A percentile compares a stretch with the other conserved stretches of the same genome.
Evolutionary conservation across 1,284 basidiomycete species (phyloP).

Genomic region (Psilocybe mexicana): DNA sequence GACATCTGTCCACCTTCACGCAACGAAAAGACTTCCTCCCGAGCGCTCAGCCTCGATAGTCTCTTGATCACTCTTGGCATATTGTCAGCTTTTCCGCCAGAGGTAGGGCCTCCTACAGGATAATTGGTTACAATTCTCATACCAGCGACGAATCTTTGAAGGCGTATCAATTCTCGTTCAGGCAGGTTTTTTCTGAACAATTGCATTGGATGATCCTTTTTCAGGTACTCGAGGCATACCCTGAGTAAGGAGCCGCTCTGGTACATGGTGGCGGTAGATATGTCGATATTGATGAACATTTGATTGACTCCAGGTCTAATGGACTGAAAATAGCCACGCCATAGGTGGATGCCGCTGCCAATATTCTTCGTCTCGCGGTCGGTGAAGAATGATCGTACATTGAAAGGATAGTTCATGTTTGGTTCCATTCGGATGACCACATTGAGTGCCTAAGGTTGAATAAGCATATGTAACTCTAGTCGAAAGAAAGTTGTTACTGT

Average conservation of each 20-base stretch:
- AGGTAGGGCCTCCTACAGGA: constrained; percentile 20
- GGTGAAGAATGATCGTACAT: constrained; percentile 76
- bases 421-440: constrained; percentile 77
- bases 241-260: constrained; percentile 47
- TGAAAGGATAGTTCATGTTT: constrained; percentile 68
- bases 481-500: constrained; percentile 46
- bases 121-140: constrained; percentile 50
- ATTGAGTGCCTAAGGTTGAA: constrained; percentile 58
- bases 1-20: constrained; percentile 53
- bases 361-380: constrained; percentile 63
- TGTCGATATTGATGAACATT: constrained; percentile 78
- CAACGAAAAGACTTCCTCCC: constrained; percentile 51
- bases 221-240: constrained; percentile 59
- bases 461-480: background rate
- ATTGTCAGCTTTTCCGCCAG: constrained; percentile 36
- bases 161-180: constrained; percentile 56
- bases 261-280: constrained; percentile 77
- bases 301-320: constrained; percentile 66
- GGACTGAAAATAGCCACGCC: constrained; percentile 78
- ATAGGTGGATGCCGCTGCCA: constrained; percentile 65
- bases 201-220: constrained; percentile 37
- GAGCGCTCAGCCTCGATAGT: constrained; percentile 51
- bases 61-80: constrained; percentile 56
- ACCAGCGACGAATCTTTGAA: constrained; percentile 65
- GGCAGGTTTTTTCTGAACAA: constrained; percentile 50